A percentile compares a stretch with the other conserved stretches of the same genome.
Conservation (phyloP, 768 basidiomycete species). For the Tricholoma bakamatsutake region DNA sequence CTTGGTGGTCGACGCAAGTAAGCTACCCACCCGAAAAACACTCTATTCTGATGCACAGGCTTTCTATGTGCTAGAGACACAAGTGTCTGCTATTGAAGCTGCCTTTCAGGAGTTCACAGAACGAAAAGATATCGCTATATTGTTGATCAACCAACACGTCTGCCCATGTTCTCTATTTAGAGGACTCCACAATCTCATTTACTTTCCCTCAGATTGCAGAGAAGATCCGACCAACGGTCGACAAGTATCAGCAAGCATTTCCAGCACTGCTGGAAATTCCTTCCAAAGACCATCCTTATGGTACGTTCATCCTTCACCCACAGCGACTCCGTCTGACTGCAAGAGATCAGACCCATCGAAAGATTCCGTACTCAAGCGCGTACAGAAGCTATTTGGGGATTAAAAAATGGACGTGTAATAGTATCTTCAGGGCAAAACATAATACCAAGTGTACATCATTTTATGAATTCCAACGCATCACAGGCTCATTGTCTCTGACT, state of each 20-base stretch:
- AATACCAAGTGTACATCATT: slow-evolving; percentile 12
- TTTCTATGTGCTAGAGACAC: slow-evolving; percentile 52
- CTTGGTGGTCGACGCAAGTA: slow-evolving; percentile 90
- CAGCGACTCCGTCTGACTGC: not conserved
- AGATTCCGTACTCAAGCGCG: slow-evolving; percentile 92
- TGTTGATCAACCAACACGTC: slow-evolving; percentile 98
- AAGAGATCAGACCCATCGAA: slow-evolving; percentile 75
- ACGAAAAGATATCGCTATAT: slow-evolving; percentile 91
- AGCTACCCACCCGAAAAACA: slow-evolving; percentile 31
- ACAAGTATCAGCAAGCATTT: slow-evolving; percentile 93
- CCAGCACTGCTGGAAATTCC: slow-evolving; percentile 97
- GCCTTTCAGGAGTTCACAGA: slow-evolving; percentile 94
- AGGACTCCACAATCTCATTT: not conserved
- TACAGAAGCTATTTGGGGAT: slow-evolving; percentile 95
- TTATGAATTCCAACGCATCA: slow-evolving; percentile 57
- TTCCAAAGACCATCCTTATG: slow-evolving; percentile 97
- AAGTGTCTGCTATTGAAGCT: slow-evolving; percentile 82
- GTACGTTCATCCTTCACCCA: slow-evolving; percentile 37
- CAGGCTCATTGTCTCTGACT: slow-evolving; percentile 64
- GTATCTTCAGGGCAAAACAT: slow-evolving; percentile 8
- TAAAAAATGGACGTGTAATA: slow-evolving; percentile 27
- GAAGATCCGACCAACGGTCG: slow-evolving; percentile 92
- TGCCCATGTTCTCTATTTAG: not conserved
- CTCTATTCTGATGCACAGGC: slow-evolving; percentile 22
- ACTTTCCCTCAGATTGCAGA: slow-evolving; percentile 72